Evolutionary conservation across 352 stramenopile species (phyloP), one percentile per base, ranked within the genome.

Genomic region (Phytophthora kernoviae): DNA sequence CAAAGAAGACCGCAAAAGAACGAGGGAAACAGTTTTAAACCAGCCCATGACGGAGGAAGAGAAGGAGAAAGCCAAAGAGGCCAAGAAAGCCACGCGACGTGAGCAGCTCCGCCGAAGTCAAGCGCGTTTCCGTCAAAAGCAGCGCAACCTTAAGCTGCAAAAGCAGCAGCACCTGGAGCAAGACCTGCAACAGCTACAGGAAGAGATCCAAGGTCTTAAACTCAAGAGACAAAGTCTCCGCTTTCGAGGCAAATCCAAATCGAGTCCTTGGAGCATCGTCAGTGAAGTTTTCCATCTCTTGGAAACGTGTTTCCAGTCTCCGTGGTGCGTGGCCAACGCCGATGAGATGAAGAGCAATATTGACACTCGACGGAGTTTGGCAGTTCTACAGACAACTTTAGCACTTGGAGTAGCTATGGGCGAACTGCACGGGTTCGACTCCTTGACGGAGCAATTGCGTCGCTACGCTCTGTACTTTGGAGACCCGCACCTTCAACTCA

Each of bases 21-120:
- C 24, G 24, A 30, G 24, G 24, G 24, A 30, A 3, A 7, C 24
- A 6, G 24, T 6, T 3, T 14, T 43, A 1, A 43, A 43, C n/a
- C 2, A 21, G 37, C 11, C 37, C 11, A 17, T 17, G 33, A 40
- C 33, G 33, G 33, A 36, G 5, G 21, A 37, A 26, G 33, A 65
- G 2, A 43, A 50, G 12, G 48, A 41, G 9, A 49, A 37, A 3
- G 12, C 5, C 7, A 6, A 49, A 9, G 48, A 46, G 32, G 37
- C 40, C 6, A 65, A 44, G 33, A 65, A 65, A 18, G 24, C 57
- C 7, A 61, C 32, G 7, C 49, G 58, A 55, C 58, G 50, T 2
- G 58, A 65, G 8, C 55, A 70, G 20, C 59, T 57, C 30, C 62
- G 55, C 5, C 26, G 14, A 37, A 70, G 64, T 44, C 62, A 70